Evolutionary conservation across 2,329 filamentous ascomycete species (phyloP).

Genomic region (Ophiostoma populinum): DNA sequence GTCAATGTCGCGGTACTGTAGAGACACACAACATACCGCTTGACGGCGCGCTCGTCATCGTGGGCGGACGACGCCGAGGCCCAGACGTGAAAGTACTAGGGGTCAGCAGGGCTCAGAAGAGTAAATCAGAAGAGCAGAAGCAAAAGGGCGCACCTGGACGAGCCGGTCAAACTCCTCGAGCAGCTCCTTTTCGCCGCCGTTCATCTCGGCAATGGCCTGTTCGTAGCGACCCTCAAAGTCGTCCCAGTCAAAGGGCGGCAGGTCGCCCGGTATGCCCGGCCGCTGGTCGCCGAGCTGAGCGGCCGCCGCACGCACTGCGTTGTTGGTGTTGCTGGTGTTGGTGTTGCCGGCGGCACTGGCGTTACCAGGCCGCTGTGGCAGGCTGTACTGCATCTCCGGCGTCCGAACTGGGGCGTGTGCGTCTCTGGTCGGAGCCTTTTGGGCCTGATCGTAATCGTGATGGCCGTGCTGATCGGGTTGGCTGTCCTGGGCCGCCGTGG

Average conservation of each 20-base stretch:
- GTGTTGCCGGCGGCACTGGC: background rate
- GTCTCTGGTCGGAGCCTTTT: background rate
- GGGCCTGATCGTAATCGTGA: no score
- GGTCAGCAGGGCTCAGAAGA: no score
- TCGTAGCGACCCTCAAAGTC: conserved; percentile 57
- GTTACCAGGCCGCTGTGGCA: conserved; percentile 3
- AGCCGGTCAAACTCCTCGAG: conserved; percentile 49
- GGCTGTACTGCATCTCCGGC: conserved; percentile 19
- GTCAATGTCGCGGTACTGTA: background rate
- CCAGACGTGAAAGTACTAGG: conserved; percentile 60
- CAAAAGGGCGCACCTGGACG: conserved; percentile 47
- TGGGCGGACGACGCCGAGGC: conserved; percentile 52
- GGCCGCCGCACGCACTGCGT: no score
- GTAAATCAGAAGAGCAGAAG: no score
- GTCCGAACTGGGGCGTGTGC: conserved; percentile 16
- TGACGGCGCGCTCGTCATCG: conserved; percentile 61
- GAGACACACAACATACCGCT: conserved; percentile 36
- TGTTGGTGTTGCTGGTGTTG: conserved; percentile 15
- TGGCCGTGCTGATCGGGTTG: no score
- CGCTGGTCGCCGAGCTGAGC: no score
- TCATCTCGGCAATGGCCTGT: conserved; percentile 43
- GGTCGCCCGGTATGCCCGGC: conserved; percentile 35
- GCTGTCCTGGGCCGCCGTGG: background rate
- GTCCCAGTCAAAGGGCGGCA: conserved; percentile 52
- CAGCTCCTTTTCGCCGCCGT: conserved; percentile 45